These are phyloP conservation scores for Cerioporus squamosus DNA, from an alignment of 1,284 basidiomycete genomes.

Conservation along the genomic window DNA sequence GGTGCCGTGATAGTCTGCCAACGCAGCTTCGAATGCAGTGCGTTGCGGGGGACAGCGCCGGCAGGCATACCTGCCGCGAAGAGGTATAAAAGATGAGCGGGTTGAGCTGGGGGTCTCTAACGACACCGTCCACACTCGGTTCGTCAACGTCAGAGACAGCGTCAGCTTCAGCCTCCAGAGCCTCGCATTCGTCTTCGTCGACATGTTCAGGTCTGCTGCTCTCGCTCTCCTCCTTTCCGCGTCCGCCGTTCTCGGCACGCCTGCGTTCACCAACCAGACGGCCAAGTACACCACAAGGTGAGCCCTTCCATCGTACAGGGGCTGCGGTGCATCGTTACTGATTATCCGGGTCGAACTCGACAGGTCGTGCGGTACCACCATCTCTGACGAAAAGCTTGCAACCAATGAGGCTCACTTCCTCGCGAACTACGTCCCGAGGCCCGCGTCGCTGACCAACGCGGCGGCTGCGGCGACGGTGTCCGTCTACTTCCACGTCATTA, in stretches of 20 bases:
- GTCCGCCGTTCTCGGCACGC: conserved; percentile 9
- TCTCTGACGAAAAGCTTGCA: conserved; percentile 41
- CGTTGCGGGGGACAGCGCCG: neutral
- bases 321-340: neutral
- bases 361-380: conserved; percentile 42
- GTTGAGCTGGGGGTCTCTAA: neutral
- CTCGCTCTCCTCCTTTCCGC: conserved; percentile 15
- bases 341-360: neutral
- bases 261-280: neutral
- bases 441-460: conserved; percentile 32
- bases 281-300: neutral
- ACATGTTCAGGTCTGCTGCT: conserved; percentile 18
- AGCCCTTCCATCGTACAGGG: too few relatives aligned
- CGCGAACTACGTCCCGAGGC: conserved; percentile 41
- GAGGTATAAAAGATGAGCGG: conserved; percentile 1
- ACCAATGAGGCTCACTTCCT: conserved; percentile 48
- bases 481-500: conserved; percentile 55
- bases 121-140: conserved; percentile 6
- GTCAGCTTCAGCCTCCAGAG: conserved; percentile 5
- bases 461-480: conserved; percentile 37
- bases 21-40: neutral
- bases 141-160: conserved; percentile 3
- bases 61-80: neutral
- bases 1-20: conserved; percentile 1
- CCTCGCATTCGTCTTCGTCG: conserved; percentile 2